A percentile compares a stretch with the other conserved stretches of the same genome.
These are phyloP conservation scores for Agrocybe praecox DNA, from an alignment of 768 basidiomycete genomes.

Conservation along the genomic window DNA sequence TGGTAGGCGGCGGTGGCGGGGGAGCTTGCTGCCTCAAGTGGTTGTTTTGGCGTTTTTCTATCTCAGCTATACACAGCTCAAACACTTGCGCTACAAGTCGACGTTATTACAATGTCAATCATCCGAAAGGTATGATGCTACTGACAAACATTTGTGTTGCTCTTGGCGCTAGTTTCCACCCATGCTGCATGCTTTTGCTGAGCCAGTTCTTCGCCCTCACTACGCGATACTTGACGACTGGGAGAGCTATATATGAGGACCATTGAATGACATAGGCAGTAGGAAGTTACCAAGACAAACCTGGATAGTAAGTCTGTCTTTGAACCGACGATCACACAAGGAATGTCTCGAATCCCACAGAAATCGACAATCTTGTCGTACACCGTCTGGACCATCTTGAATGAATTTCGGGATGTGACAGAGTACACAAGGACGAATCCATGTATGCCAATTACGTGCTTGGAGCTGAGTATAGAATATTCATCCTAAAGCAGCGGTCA, in stretches of 20 bases:
- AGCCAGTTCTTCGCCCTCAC: slow-evolving; percentile 75
- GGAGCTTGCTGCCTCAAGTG: slow-evolving; percentile 36
- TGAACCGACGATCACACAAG: slow-evolving; percentile 91
- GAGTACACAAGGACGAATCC: slow-evolving; percentile 95
- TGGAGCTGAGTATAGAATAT: slow-evolving; percentile 84
- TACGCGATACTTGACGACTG: slow-evolving; percentile 65
- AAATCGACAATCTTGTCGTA: slow-evolving; percentile 93
- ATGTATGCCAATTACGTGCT: slow-evolving; percentile 92
- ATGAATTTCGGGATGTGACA: slow-evolving; percentile 80
- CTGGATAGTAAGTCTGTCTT: slow-evolving; percentile 79
- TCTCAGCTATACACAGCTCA: slow-evolving; percentile 76
- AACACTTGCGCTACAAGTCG: slow-evolving; percentile 65
- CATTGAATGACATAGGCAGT: slow-evolving; percentile 18
- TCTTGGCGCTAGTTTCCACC: slow-evolving; percentile 86
- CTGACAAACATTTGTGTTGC: slow-evolving; percentile 82
- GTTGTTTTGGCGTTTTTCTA: slow-evolving; percentile 60
- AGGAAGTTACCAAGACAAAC: slow-evolving; percentile 42
- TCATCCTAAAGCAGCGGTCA: slow-evolving; percentile 64
- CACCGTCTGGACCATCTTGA: slow-evolving; percentile 89
- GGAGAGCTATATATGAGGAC: slow-evolving; percentile 17
- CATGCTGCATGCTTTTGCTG: slow-evolving; percentile 70
- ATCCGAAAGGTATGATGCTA: slow-evolving; percentile 17
- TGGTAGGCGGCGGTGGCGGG: slow-evolving; percentile 33
- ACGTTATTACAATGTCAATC: neutral
- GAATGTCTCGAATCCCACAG: slow-evolving; percentile 78